Base-by-base conservation (phyloP, 2,329 filamentous ascomycete species). In the Fonsecaea pugnacius region DNA sequence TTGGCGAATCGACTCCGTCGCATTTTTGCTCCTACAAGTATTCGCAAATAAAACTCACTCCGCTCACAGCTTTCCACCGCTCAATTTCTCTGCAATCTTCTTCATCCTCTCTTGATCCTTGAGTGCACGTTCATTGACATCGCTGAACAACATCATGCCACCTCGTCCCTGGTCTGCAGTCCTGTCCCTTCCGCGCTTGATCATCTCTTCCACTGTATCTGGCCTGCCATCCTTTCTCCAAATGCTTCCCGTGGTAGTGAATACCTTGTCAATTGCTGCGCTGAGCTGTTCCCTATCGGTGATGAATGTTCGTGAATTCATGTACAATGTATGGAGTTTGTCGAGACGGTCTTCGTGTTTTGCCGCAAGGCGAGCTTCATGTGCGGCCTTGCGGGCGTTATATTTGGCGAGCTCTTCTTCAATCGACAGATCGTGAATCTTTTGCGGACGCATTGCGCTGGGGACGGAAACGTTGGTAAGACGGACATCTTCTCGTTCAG, bases 241-340 rank as follows among this genome's bases (percentile, higher is more conserved):
- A 61, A 86, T 76, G 67, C 82, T 84, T 51, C 75, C 73, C 55
- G 77, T 78, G n/a, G 70, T 86, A 16, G 86, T 84, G 78, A 97
- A 99, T n/a, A 89, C 83, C 67, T 83, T 79, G 24, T 96, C 89
- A 62, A 97, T 88, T 69, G 87, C 85, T 16, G 82, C 81, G 70
- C 90, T 85, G 36, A 99, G 84, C 75, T 96, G 89, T 57, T 84
- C 79, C 75, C 96, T 92, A 27, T 85, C 88, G 18, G 92, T 88
- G 74, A 99, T 97, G 79, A 98, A 99, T 43, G 86, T 82, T 30
- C 90, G 86, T 4, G 95, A 92, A 71, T 92, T 90, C 79, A 95
- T 90, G 79, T 99, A 99, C 12, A 99, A 84, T 64, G 91, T 88
- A 78, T 96, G 91, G 33, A 99, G 79, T 16, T 89, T 85, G 69